Evolutionary conservation across 129 eudicot species (phyloP).

Genomic region (Artemisia annua): DNA sequence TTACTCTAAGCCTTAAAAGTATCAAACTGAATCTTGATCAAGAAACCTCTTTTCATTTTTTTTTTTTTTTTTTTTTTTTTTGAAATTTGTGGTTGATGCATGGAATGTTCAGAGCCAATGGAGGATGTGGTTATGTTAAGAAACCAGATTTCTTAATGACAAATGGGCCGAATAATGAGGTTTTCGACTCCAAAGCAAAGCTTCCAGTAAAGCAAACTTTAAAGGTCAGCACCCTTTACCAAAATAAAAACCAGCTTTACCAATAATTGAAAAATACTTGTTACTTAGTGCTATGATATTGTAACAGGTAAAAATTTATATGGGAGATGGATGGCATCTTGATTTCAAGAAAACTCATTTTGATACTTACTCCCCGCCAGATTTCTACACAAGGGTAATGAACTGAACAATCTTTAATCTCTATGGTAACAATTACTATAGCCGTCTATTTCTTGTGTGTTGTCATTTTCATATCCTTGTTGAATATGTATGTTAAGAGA

Average conservation of each 20-base stretch:
- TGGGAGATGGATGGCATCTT: slow-evolving; percentile 96
- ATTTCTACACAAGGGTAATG: slow-evolving; percentile 82
- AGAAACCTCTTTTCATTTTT: too few relatives aligned
- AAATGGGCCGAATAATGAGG: slow-evolving; percentile 40
- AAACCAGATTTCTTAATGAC: slow-evolving; percentile 76
- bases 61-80: too few relatives aligned
- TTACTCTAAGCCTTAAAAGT: too few relatives aligned
- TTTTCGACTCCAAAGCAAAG: slow-evolving; percentile 61
- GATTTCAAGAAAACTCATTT: slow-evolving; percentile 89
- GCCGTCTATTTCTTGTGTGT: too few relatives aligned
- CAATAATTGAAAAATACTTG: too few relatives aligned
- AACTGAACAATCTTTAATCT: not conserved
- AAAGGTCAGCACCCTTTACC: slow-evolving; percentile 41
- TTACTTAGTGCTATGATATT: not conserved
- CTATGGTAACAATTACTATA: too few relatives aligned
- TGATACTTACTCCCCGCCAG: slow-evolving; percentile 87
- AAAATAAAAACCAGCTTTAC: not conserved
- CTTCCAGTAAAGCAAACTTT: slow-evolving; percentile 54
- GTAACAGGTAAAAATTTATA: slow-evolving; percentile 73
- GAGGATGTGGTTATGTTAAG: slow-evolving; percentile 88
- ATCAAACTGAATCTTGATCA: too few relatives aligned
- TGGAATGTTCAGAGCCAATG: slow-evolving; percentile 86
- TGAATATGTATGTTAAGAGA: not conserved
- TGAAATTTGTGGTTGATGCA: slow-evolving; percentile 99
- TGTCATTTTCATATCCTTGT: not conserved